Conservation (phyloP, 352 stramenopile genomes). For the Phytophthora pluvialis region DNA sequence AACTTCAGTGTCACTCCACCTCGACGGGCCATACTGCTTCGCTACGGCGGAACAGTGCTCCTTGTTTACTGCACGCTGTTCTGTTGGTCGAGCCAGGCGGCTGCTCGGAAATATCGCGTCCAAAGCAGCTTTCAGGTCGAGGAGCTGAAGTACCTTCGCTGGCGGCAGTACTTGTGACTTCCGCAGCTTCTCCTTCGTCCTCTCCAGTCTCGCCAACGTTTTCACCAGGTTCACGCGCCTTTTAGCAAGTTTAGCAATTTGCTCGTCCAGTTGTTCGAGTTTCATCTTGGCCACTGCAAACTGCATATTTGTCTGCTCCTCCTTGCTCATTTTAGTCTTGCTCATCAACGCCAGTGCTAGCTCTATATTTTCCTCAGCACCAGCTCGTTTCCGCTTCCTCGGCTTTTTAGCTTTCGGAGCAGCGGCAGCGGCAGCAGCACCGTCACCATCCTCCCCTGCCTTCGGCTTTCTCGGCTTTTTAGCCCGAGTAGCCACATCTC, state of each 20-base stretch:
- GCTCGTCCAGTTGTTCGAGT: slow-evolving; percentile 50
- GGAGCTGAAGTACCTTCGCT: slow-evolving; percentile 32
- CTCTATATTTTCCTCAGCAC: slow-evolving; percentile 27
- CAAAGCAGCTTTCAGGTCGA: slow-evolving; percentile 36
- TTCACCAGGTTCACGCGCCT: slow-evolving; percentile 50
- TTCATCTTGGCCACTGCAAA: slow-evolving; percentile 51
- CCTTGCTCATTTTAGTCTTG: slow-evolving; percentile 44
- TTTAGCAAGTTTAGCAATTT: slow-evolving; percentile 58
- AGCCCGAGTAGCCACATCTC: slow-evolving; percentile 1
- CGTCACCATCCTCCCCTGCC: slow-evolving; percentile 3
- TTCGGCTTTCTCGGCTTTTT: slow-evolving; percentile 33
- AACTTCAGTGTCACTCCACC: slow-evolving; percentile 11
- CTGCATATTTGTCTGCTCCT: slow-evolving; percentile 52
- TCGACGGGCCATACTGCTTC: slow-evolving; percentile 23
- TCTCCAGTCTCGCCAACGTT: slow-evolving; percentile 56
- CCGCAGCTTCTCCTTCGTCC: slow-evolving; percentile 48
- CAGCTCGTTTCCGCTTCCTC: slow-evolving; percentile 39
- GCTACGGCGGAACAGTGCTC: slow-evolving; percentile 11
- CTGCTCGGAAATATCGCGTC: slow-evolving; percentile 37
- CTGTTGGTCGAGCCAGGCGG: slow-evolving; percentile 2
- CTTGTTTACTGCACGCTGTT: slow-evolving; percentile 4
- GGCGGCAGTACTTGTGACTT: slow-evolving; percentile 48
- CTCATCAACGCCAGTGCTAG: slow-evolving; percentile 49
- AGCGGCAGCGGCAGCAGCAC: background rate
- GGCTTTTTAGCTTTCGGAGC: slow-evolving; percentile 32